Percentiles rank a stretch among this genome's conserved stretches.
Conservation (phyloP, 2,329 filamentous ascomycete species). For the Calcarisporium arbuscula region DNA sequence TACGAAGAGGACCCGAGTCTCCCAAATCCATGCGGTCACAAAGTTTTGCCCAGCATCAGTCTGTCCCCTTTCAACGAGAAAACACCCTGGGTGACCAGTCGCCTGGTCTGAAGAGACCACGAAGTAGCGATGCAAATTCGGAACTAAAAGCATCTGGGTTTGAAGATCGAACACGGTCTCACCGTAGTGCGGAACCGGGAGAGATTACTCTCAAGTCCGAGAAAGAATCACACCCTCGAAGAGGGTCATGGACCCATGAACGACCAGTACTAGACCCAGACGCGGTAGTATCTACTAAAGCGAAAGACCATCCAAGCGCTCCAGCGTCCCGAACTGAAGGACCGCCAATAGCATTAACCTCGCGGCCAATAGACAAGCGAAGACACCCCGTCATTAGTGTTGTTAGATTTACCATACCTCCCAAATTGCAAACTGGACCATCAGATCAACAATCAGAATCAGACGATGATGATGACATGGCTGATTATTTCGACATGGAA, state of each 20-base stretch:
- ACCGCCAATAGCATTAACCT: too few species aligned
- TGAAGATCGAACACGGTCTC: constrained; percentile 30
- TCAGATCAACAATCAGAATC: constrained; percentile 33
- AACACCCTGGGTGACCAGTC: constrained; percentile 28
- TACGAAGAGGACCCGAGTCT: constrained; percentile 46
- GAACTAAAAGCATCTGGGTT: constrained; percentile 27
- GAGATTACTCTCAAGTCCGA: constrained; percentile 38
- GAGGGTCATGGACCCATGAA: constrained; percentile 4
- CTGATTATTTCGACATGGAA: constrained; percentile 47
- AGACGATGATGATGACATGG: constrained; percentile 54
- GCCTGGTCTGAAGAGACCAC: constrained; percentile 39
- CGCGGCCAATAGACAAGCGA: constrained; percentile 17
- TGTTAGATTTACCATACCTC: constrained; percentile 33
- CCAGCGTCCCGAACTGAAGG: too few species aligned
- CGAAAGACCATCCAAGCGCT: too few species aligned
- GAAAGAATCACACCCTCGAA: constrained; percentile 28
- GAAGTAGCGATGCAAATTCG: constrained; percentile 47
- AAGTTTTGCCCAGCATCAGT: constrained; percentile 39
- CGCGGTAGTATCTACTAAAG: too few species aligned
- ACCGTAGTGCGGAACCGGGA: constrained; percentile 40
- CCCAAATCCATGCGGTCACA: constrained; percentile 45
- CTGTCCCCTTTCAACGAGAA: constrained; percentile 29
- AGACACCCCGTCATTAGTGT: constrained; percentile 23
- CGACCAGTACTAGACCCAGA: too few species aligned
- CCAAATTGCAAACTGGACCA: too few species aligned